phyloP scores from a whole-genome alignment of 345 rosid genomes.

The Syzygium aqueum region DNA sequence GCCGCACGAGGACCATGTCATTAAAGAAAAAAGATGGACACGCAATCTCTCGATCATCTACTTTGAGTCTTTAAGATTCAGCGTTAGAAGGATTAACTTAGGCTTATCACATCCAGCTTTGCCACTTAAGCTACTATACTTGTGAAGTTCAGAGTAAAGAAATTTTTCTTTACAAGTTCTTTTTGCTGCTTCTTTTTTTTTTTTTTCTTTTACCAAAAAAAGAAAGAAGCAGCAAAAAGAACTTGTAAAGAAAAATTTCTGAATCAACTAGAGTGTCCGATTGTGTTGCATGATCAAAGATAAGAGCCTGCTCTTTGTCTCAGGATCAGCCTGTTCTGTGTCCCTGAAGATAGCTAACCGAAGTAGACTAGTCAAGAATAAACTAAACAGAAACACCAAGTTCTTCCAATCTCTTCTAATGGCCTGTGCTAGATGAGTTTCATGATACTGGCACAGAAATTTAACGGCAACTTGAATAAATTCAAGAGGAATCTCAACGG shows the following conservation, averaged over 20 bases:
- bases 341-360: background rate
- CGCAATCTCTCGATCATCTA: background rate
- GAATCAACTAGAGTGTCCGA: background rate
- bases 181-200: too few species aligned
- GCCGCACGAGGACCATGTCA: background rate
- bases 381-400: background rate
- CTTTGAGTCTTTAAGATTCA: background rate
- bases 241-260: background rate
- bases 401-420: background rate
- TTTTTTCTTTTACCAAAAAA: too few species aligned
- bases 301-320: background rate
- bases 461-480: background rate
- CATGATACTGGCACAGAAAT: background rate
- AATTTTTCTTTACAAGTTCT: too few species aligned
- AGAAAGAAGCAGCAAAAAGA: background rate
- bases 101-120: background rate
- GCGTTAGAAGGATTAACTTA: background rate
- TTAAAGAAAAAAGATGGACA: background rate
- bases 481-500: background rate
- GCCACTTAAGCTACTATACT: background rate
- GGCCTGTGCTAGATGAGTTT: background rate
- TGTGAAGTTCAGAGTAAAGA: background rate
- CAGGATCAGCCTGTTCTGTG: background rate
- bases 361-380: background rate
- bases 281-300: background rate